Conservation (phyloP, 495 filamentous ascomycete species). For the Xylaria venustula region DNA sequence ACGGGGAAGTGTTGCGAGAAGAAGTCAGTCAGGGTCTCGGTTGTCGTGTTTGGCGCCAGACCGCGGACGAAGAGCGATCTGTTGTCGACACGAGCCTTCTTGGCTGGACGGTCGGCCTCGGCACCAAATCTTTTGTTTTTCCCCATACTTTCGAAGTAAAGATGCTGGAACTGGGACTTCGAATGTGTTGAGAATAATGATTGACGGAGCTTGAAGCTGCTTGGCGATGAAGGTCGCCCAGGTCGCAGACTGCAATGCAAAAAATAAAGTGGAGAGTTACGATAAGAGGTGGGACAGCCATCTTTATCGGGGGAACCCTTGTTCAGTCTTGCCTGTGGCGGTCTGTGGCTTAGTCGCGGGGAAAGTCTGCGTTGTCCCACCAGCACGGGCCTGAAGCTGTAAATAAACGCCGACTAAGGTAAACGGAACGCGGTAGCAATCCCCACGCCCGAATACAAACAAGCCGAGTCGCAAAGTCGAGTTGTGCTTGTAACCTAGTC, state of each 20-base stretch:
- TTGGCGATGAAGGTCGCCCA: background rate
- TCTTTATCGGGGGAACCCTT: conserved; percentile 2
- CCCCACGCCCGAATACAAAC: conserved; percentile 2
- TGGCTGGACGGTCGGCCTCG: conserved; percentile 33
- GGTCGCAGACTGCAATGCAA: background rate
- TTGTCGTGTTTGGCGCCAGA: conserved; percentile 73
- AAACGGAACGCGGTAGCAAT: conserved; percentile 1
- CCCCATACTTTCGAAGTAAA: conserved; percentile 28
- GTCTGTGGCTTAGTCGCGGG: conserved; percentile 1
- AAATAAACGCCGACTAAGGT: background rate
- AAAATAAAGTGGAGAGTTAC: conserved; percentile 16
- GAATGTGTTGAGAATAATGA: background rate
- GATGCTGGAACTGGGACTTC: background rate
- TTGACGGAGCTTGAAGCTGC: background rate
- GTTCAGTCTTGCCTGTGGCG: background rate
- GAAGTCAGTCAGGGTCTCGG: conserved; percentile 74
- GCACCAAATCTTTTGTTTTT: conserved; percentile 29
- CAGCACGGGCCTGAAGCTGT: conserved; percentile 1
- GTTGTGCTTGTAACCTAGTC: too few species aligned
- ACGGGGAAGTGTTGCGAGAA: conserved; percentile 94
- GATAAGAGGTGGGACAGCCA: conserved; percentile 8
- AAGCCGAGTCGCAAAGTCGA: background rate
- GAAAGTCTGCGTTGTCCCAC: conserved; percentile 12
- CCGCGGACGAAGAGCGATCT: conserved; percentile 88
- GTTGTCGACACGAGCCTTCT: conserved; percentile 44